These are phyloP conservation scores for Vigna unguiculata DNA, from an alignment of 306 rosid genomes.

Conservation along the genomic window DNA sequence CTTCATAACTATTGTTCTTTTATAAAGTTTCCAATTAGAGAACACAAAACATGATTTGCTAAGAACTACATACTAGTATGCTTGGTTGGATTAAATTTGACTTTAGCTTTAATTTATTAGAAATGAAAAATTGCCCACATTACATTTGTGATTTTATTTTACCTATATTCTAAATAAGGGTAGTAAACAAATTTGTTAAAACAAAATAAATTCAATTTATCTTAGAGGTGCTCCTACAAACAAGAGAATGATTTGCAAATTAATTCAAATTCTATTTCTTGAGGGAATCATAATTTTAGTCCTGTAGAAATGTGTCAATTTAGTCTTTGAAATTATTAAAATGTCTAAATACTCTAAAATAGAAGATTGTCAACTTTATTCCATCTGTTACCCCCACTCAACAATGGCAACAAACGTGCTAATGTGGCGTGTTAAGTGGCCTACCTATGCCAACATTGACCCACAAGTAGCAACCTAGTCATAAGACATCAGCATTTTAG, in stretches of 20 bases:
- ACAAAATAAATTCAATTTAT: constrained; percentile 2
- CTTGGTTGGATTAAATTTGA: constrained; percentile 1
- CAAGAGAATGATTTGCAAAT: not conserved
- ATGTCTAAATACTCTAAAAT: not conserved
- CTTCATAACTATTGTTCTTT: not conserved
- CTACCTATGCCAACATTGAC: not conserved
- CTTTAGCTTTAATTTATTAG: not conserved
- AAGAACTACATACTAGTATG: constrained; percentile 23
- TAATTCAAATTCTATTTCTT: not conserved
- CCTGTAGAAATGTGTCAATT: not conserved
- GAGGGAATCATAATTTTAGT: not conserved
- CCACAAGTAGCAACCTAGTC: not conserved
- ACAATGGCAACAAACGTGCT: not conserved
- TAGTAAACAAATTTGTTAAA: constrained; percentile 8
- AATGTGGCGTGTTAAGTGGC: not conserved
- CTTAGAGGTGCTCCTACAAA: not conserved
- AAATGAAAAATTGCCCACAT: not conserved
- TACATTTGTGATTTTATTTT: not conserved
- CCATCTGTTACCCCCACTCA: not conserved
- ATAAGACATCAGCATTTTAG: not conserved
- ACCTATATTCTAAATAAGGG: constrained; percentile 18
- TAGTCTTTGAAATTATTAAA: not conserved
- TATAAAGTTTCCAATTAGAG: constrained; percentile 9
- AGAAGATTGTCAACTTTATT: not conserved
- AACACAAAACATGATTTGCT: constrained; percentile 18